A percentile compares a stretch with the other conserved stretches of the same genome.
phyloP scores from a whole-genome alignment of 495 filamentous ascomycete genomes.

The Haplographium delicatum region DNA sequence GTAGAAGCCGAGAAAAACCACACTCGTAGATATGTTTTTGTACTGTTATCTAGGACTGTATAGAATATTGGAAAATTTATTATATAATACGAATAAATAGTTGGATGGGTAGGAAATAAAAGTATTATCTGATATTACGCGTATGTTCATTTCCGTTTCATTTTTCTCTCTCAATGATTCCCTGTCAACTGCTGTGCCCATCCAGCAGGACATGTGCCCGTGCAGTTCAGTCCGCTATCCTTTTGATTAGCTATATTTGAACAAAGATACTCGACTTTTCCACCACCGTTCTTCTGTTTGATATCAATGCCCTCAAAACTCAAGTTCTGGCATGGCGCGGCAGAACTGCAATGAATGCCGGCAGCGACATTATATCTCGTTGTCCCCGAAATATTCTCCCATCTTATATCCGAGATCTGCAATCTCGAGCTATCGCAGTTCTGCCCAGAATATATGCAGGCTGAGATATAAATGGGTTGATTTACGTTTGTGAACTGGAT shows the following conservation, averaged over 20 bases:
- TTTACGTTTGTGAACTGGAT: constrained; percentile 39
- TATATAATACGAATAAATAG: no score
- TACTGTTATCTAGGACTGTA: no score
- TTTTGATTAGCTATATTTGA: constrained; percentile 39
- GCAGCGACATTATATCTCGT: constrained; percentile 47
- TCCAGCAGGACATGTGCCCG: not conserved
- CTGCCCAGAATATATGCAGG: constrained; percentile 48
- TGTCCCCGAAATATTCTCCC: constrained; percentile 53
- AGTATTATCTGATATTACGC: no score
- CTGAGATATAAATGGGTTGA: constrained; percentile 53
- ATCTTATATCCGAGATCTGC: constrained; percentile 44
- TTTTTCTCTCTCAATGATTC: no score
- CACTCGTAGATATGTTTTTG: no score
- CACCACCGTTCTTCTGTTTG: constrained; percentile 34
- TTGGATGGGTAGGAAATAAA: no score
- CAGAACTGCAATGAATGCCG: constrained; percentile 47
- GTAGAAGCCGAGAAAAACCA: no score
- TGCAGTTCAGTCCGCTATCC: not conserved
- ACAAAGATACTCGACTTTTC: constrained; percentile 39
- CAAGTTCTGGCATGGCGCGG: constrained; percentile 42
- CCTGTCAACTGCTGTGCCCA: no score
- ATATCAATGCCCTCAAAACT: constrained; percentile 48
- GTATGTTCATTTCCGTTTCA: no score
- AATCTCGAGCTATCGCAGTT: constrained; percentile 49
- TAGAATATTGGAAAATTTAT: no score